Base-by-base conservation (phyloP, 2,329 filamentous ascomycete genomes). In the Xylariomycetidae sp. region DNA sequence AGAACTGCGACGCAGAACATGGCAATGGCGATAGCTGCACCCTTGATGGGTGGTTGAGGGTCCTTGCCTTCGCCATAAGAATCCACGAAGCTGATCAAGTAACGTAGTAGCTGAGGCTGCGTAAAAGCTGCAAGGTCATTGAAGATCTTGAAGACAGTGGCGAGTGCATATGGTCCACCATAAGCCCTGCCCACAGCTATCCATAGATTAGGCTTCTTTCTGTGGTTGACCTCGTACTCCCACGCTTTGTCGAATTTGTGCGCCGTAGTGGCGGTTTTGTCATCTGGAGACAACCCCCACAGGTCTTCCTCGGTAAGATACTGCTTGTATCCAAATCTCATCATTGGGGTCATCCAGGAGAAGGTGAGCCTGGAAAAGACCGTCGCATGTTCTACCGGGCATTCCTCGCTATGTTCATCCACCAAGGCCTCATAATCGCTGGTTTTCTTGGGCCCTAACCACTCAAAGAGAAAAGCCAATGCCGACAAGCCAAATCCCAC, bases 331-430 rank as follows among this genome's bases (percentile, higher is more conserved):
- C 92, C 92, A 54, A 83, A 83, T 55, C 81, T 88, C 92, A 98
- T 98, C 76, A 98, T 67, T 1, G 92, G 89, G 0, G 92, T 97
- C 90, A 98, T 96, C 92, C 92, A 98, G 34, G 85, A 82, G 60
- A 98, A 98, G 0, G 90, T 95, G 28, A 98, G 72, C 31, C 86
- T 79, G 4, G 90, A 95, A 64, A 98, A 98, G 33, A 97, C 72
- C 40, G 90, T 88, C 10, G 92, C 89, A 58, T 95, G 94, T 62
- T 97, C 89, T 42, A 86, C 80, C 0, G 85, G 85, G 36, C 77
- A 81, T 48, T 81, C 75, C 25, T 74, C 57, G 8, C 58, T 58
- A 9, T 58, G 74, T 36, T 78, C 73, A 22, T 78, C 75, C 13
- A 72, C 58, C 35, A 80, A 62, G 15, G 66, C 73, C 37, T 72